These are phyloP conservation scores for Kwoniella pini DNA, from an alignment of 768 basidiomycete species.

Conservation along the genomic window DNA sequence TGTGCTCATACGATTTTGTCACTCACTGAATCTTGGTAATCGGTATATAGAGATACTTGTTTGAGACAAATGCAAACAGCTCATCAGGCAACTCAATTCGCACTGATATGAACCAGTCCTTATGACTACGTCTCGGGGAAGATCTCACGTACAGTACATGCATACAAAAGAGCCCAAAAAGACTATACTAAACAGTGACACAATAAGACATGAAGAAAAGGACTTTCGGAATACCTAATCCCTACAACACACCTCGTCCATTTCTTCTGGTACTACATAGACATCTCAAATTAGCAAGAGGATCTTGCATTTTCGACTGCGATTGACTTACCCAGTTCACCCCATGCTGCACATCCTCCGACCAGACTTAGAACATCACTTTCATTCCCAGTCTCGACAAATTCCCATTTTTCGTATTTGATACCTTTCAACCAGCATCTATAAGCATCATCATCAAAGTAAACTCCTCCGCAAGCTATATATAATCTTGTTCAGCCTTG, in stretches of 20 bases:
- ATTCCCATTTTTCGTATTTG: conserved; percentile 22
- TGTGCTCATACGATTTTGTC: no score
- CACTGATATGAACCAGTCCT: no score
- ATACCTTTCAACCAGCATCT: conserved; percentile 32
- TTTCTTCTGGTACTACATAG: conserved; percentile 23
- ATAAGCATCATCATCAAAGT: conserved; percentile 17
- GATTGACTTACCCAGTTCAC: conserved; percentile 22
- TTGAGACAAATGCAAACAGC: no score
- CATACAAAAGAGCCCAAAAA: background rate
- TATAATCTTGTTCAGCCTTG: background rate
- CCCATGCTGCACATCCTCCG: conserved; percentile 34
- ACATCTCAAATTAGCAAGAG: background rate
- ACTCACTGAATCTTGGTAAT: no score
- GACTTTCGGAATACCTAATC: conserved; percentile 7
- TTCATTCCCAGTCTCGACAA: conserved; percentile 11
- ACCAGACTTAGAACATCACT: conserved; percentile 23
- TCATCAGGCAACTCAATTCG: no score
- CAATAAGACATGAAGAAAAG: background rate
- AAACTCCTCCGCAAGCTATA: conserved; percentile 29
- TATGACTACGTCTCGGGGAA: no score
- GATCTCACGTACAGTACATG: no score
- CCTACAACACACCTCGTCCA: conserved; percentile 35
- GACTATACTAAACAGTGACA: background rate
- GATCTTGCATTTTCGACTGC: background rate
- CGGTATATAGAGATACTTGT: no score